Evolutionary conservation across 371 early-diverging fungal species (phyloP).

Genomic region (Capillidium heterosporum): DNA sequence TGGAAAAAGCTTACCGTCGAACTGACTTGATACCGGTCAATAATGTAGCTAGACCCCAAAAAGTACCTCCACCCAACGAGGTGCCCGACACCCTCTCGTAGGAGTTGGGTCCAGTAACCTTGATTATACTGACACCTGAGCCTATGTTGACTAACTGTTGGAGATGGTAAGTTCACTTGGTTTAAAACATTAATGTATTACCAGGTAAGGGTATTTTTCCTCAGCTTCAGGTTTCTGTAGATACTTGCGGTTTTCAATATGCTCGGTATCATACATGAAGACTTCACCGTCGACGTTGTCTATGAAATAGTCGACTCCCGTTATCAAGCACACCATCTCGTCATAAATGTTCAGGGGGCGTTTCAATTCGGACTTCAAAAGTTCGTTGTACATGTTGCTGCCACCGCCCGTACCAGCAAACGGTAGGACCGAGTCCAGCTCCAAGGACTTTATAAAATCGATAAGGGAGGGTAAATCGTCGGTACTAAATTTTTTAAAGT

Average conservation of each 20-base stretch:
- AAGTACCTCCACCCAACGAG: slow-evolving; percentile 94
- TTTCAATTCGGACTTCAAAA: slow-evolving; percentile 12
- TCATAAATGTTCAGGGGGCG: slow-evolving; percentile 14
- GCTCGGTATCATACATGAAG: slow-evolving; percentile 50
- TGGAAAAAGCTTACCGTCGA: slow-evolving; percentile 44
- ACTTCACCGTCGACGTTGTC: slow-evolving; percentile 87
- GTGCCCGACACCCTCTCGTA: slow-evolving; percentile 83
- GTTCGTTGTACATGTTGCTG: slow-evolving; percentile 41
- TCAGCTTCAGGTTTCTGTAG: not conserved
- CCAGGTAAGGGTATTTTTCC: slow-evolving; percentile 53
- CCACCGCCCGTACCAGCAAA: slow-evolving; percentile 79
- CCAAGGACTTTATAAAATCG: slow-evolving; percentile 51
- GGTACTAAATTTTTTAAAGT: slow-evolving; percentile 88
- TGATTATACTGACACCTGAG: slow-evolving; percentile 73
- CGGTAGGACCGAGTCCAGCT: slow-evolving; percentile 30
- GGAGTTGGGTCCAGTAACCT: slow-evolving; percentile 61
- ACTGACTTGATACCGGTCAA: slow-evolving; percentile 65
- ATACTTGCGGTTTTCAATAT: not conserved
- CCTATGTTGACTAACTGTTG: slow-evolving; percentile 70
- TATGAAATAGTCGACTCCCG: slow-evolving; percentile 78
- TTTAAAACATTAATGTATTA: slow-evolving; percentile 5
- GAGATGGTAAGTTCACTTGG: not conserved
- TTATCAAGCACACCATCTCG: slow-evolving; percentile 73
- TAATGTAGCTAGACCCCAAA: slow-evolving; percentile 83
- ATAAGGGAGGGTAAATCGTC: slow-evolving; percentile 77